A percentile compares a stretch with the other conserved stretches of the same genome.
phyloP scores from a whole-genome alignment of 2,329 filamentous ascomycete species.

The Emmonsiellopsis sp. region DNA sequence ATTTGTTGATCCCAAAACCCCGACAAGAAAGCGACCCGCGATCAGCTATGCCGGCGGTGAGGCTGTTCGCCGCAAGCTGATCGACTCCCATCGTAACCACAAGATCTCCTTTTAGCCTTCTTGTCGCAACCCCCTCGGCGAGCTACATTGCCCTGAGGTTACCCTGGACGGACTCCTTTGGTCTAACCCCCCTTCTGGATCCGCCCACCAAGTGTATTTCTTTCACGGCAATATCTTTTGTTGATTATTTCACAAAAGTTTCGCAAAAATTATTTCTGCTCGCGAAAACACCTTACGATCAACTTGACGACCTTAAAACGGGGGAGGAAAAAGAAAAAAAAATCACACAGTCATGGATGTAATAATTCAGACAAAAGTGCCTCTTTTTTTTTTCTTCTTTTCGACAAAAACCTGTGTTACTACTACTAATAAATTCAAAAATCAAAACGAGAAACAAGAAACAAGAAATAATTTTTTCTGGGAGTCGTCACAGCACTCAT shows the following conservation, averaged over 20 bases:
- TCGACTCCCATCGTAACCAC: conserved; percentile 32
- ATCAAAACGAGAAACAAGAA: background rate
- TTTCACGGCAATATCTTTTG: background rate
- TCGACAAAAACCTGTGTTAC: background rate
- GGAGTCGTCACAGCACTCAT: background rate
- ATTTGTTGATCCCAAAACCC: conserved; percentile 30
- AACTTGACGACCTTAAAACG: background rate
- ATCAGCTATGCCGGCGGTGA: conserved; percentile 29
- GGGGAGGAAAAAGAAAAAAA: background rate
- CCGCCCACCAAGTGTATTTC: background rate
- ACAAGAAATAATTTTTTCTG: too few relatives aligned
- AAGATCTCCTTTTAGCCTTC: conserved; percentile 26
- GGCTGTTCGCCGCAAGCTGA: conserved; percentile 34
- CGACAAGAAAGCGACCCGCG: conserved; percentile 31
- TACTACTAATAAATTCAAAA: background rate
- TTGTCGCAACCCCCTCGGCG: background rate
- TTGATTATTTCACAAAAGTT: background rate
- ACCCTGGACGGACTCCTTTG: background rate
- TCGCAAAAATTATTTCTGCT: background rate
- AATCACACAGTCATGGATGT: background rate
- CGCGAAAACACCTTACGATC: background rate
- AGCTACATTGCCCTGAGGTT: background rate
- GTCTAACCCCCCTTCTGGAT: background rate
- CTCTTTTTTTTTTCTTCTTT: background rate
- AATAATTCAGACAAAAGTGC: background rate